phyloP scores from a whole-genome alignment of 2,329 filamentous ascomycete species.

The Nannizzia gypsea region DNA sequence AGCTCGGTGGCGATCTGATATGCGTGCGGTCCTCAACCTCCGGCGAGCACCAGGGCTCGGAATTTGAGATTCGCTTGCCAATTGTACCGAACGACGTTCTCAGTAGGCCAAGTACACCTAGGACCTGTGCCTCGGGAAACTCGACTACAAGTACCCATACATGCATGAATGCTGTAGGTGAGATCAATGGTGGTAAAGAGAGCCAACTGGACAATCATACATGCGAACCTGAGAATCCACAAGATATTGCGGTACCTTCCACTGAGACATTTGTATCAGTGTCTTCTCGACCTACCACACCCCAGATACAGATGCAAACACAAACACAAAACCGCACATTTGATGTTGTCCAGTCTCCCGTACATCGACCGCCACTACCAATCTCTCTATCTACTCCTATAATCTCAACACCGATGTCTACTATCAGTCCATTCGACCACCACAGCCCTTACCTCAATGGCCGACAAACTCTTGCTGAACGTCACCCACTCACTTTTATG shows the following conservation, averaged over 20 bases:
- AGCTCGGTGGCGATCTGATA: constrained; percentile 56
- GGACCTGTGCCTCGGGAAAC: neutral
- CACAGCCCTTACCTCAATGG: neutral
- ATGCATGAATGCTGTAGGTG: neutral
- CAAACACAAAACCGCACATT: constrained; percentile 13
- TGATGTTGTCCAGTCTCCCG: constrained; percentile 27
- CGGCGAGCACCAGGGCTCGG: constrained; percentile 50
- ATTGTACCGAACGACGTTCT: constrained; percentile 40
- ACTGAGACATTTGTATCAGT: neutral
- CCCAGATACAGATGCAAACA: neutral
- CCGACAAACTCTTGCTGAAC: constrained; percentile 42
- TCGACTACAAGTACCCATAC: neutral
- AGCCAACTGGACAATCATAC: neutral
- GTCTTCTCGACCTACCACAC: neutral
- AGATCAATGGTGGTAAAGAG: neutral
- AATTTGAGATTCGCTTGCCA: constrained; percentile 58
- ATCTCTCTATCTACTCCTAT: neutral
- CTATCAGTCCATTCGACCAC: neutral
- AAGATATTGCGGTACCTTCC: neutral
- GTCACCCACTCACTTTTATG: constrained; percentile 54
- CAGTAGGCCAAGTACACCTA: constrained; percentile 34
- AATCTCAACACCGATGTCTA: neutral
- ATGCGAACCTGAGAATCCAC: neutral
- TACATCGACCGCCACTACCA: neutral
- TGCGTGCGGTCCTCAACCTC: constrained; percentile 52